phyloP scores from a whole-genome alignment of 345 rosid species.

The Carallia brachiata region DNA sequence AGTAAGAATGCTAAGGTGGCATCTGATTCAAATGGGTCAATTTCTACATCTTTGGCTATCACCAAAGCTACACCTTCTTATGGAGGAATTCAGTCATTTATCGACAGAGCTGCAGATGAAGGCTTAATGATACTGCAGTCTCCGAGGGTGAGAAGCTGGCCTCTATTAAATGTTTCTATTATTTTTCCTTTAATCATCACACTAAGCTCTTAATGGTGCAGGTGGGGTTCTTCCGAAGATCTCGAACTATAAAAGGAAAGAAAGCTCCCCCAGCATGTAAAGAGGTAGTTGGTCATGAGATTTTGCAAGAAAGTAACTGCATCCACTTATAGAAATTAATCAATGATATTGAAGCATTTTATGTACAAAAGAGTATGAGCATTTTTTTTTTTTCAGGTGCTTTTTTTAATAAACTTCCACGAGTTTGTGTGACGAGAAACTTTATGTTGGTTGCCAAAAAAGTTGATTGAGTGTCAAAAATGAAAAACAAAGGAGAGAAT shows the following conservation, averaged over 20 bases:
- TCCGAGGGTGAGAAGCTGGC: conserved; percentile 57
- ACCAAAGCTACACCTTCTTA: conserved; percentile 45
- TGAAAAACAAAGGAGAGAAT: background rate
- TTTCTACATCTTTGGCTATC: conserved; percentile 56
- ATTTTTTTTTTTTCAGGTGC: too few relatives aligned
- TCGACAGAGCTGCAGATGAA: conserved; percentile 67
- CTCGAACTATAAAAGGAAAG: conserved; percentile 75
- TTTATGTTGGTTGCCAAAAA: too few relatives aligned
- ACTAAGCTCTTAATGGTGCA: conserved; percentile 36
- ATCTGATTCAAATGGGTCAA: conserved; percentile 44
- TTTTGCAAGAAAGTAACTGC: background rate
- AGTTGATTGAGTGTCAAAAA: too few relatives aligned
- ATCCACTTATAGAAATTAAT: background rate
- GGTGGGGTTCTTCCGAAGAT: conserved; percentile 85
- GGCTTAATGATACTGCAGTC: conserved; percentile 73
- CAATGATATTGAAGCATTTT: background rate
- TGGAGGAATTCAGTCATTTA: conserved; percentile 38
- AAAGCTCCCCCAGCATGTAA: conserved; percentile 81
- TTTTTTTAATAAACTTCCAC: too few relatives aligned
- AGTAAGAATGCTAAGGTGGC: conserved; percentile 18
- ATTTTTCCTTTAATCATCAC: conserved; percentile 6
- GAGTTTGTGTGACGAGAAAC: background rate
- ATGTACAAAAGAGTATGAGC: too few relatives aligned
- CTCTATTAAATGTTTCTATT: conserved; percentile 4
- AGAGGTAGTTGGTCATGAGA: conserved; percentile 54